These are phyloP conservation scores for Jaltomata sinuosa DNA, from an alignment of 257 asterid species.

Conservation along the genomic window DNA sequence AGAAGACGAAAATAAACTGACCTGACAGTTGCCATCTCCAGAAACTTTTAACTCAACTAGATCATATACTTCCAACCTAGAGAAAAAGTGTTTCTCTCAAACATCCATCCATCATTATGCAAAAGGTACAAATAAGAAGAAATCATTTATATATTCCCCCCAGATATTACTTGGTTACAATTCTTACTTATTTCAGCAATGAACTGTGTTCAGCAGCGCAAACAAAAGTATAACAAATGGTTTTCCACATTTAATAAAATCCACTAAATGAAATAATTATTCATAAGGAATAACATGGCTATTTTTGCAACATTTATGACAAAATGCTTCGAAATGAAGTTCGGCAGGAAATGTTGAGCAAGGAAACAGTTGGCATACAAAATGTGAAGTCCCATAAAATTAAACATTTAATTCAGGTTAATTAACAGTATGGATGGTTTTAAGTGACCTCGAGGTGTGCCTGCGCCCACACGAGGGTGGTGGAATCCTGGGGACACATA, in stretches of 20 bases:
- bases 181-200: neutral
- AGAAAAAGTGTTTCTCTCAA: neutral
- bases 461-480: neutral
- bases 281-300: neutral
- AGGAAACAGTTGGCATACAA: neutral
- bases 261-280: neutral
- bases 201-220: neutral
- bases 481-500: neutral
- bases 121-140: neutral
- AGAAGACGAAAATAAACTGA: constrained; percentile 18
- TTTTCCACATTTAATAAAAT: neutral
- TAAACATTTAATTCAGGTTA: neutral
- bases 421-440: neutral
- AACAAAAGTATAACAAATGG: neutral
- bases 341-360: neutral
- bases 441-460: neutral
- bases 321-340: neutral
- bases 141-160: neutral
- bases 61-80: constrained; percentile 67
- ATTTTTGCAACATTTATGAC: neutral
- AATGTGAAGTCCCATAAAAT: neutral
- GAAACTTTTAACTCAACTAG: constrained; percentile 65
- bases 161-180: neutral
- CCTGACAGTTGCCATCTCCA: constrained; percentile 98
- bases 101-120: neutral